Evolutionary conservation across 1,284 basidiomycete species (phyloP).

Genomic region (Entoloma clypeatum): DNA sequence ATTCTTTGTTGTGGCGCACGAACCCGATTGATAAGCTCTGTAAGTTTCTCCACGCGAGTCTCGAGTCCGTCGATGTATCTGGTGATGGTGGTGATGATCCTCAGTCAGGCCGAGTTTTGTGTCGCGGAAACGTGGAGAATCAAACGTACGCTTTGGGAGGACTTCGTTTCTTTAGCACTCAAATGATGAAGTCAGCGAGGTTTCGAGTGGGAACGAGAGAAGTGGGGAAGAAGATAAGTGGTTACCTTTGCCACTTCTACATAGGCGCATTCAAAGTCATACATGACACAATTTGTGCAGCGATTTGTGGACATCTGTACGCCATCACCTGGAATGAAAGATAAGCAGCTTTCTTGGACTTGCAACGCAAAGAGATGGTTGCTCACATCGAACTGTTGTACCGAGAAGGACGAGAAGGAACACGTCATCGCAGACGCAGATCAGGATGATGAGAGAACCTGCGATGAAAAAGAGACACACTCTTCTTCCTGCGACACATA

Average conservation of each 20-base stretch:
- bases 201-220: neutral
- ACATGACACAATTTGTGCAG: slow-evolving; percentile 63
- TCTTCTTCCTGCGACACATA: slow-evolving; percentile 19
- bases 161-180: slow-evolving; percentile 13
- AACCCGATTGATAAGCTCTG: slow-evolving; percentile 12
- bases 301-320: slow-evolving; percentile 42
- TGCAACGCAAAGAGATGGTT: neutral
- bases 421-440: slow-evolving; percentile 1
- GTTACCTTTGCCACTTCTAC: slow-evolving; percentile 44
- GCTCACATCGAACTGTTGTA: slow-evolving; percentile 18
- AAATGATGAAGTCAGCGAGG: slow-evolving; percentile 1
- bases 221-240: neutral
- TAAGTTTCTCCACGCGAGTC: slow-evolving; percentile 14
- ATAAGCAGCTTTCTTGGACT: neutral
- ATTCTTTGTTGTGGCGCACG: neutral
- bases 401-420: neutral
- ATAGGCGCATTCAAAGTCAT: slow-evolving; percentile 60
- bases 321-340: slow-evolving; percentile 36
- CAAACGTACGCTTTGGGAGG: slow-evolving; percentile 15
- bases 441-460: neutral
- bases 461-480: slow-evolving; percentile 13
- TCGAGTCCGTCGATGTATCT: slow-evolving; percentile 17
- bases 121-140: neutral
- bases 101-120: neutral
- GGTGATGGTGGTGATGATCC: neutral